Evolutionary conservation across 345 rosid genomes (phyloP).

Genomic region (Eucalyptus tenuipes): DNA sequence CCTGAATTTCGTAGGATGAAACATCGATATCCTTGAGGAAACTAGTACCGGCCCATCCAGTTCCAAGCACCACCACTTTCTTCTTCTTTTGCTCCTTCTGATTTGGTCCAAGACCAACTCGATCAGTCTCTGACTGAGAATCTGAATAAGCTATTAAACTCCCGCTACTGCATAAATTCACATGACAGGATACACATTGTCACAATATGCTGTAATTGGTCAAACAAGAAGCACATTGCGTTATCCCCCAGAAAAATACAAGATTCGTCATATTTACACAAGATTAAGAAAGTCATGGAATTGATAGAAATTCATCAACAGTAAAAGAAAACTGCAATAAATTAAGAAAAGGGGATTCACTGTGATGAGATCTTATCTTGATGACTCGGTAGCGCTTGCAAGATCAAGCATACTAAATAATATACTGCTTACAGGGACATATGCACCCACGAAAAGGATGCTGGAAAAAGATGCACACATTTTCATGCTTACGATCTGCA

Average conservation of each 20-base stretch:
- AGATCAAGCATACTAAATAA: neutral
- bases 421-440: neutral
- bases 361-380: neutral
- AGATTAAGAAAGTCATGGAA: neutral
- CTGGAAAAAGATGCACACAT: neutral
- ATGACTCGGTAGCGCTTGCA: neutral
- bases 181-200: neutral
- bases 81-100: slow-evolving; percentile 42
- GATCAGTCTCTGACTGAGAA: slow-evolving; percentile 17
- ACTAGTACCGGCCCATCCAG: slow-evolving; percentile 94
- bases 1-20: slow-evolving; percentile 65
- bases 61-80: slow-evolving; percentile 83
- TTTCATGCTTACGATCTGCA: neutral
- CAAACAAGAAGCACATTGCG: neutral
- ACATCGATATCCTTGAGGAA: slow-evolving; percentile 78
- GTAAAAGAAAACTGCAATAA: neutral
- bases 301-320: neutral
- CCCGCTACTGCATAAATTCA: slow-evolving; percentile 43
- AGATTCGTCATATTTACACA: neutral
- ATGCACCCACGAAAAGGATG: neutral
- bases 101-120: slow-evolving; percentile 1
- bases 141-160: slow-evolving; percentile 67
- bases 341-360: neutral
- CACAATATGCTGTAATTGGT: neutral
- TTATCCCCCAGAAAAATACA: neutral